These are phyloP conservation scores for Artemisia annua DNA, from an alignment of 129 eudicot species.

Conservation along the genomic window DNA sequence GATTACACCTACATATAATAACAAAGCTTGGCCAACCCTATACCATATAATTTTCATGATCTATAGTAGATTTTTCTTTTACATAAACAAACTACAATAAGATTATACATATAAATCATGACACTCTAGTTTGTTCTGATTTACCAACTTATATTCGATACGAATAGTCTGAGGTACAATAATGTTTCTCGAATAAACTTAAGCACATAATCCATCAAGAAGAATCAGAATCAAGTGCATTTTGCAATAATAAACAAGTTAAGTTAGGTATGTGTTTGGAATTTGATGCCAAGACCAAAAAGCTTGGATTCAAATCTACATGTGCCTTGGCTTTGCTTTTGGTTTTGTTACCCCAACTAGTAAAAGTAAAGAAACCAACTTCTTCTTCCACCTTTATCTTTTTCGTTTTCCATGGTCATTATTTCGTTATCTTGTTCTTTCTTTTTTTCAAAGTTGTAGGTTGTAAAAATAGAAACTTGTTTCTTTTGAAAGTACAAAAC, in stretches of 20 bases:
- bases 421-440: constrained; percentile 5
- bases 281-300: constrained; percentile 36
- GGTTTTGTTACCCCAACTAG: constrained; percentile 18
- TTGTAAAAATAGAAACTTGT: constrained; percentile 14
- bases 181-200: constrained; percentile 19
- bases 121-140: background rate
- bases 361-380: constrained; percentile 32
- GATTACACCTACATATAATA: constrained; percentile 20
- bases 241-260: constrained; percentile 25
- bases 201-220: constrained; percentile 3
- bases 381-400: constrained; percentile 2
- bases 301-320: constrained; percentile 22
- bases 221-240: constrained; percentile 33
- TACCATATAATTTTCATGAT: background rate
- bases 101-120: background rate
- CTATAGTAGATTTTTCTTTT: background rate
- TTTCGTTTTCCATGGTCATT: constrained; percentile 1
- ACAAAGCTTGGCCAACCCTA: constrained; percentile 2
- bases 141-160: background rate
- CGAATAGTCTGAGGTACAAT: constrained; percentile 22
- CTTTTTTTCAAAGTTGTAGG: background rate
- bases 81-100: background rate
- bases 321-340: constrained; percentile 11
- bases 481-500: constrained; percentile 11
- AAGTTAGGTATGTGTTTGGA: constrained; percentile 39